Evolutionary conservation across 352 stramenopile genomes (phyloP).

Genomic region (Phytopythium litorale): DNA sequence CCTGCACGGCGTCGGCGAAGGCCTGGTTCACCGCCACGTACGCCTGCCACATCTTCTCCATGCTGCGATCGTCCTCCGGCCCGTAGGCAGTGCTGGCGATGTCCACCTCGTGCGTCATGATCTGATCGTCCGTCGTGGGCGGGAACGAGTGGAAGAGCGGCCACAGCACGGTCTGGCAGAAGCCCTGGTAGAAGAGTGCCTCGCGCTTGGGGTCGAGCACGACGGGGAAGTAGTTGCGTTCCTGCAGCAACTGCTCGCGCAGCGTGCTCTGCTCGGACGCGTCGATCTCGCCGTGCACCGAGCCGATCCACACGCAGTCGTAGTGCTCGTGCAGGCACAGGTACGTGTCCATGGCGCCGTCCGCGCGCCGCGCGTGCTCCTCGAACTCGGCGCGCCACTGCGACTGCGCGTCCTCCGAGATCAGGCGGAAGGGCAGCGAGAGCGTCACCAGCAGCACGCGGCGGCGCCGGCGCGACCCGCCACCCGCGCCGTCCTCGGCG

Average conservation of each 20-base stretch:
- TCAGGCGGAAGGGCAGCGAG: conserved; percentile 71
- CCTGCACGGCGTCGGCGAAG: conserved; percentile 84
- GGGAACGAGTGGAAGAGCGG: conserved; percentile 88
- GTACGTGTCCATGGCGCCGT: conserved; percentile 78
- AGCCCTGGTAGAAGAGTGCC: conserved; percentile 88
- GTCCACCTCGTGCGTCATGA: conserved; percentile 55
- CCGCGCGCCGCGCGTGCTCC: conserved; percentile 53
- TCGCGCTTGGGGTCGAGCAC: conserved; percentile 86
- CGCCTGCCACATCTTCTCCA: conserved; percentile 88
- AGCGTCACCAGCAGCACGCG: conserved; percentile 76
- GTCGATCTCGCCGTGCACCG: conserved; percentile 77
- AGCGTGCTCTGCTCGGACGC: conserved; percentile 77
- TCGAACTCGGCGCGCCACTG: conserved; percentile 81
- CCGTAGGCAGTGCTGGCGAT: conserved; percentile 19
- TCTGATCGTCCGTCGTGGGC: conserved; percentile 74
- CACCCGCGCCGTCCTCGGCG: conserved; percentile 16
- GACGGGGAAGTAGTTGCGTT: conserved; percentile 91
- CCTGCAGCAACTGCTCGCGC: conserved; percentile 80
- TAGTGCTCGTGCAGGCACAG: conserved; percentile 73
- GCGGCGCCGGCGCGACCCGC: conserved; percentile 33
- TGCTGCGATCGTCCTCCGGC: conserved; percentile 54
- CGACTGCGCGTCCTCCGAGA: conserved; percentile 73
- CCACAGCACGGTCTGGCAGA: conserved; percentile 91
- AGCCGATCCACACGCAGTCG: conserved; percentile 84
- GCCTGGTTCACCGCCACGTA: conserved; percentile 87